A percentile compares a stretch with the other conserved stretches of the same genome.
phyloP scores from a whole-genome alignment of 2,329 filamentous ascomycete genomes.

The Colletotrichum phormii region DNA sequence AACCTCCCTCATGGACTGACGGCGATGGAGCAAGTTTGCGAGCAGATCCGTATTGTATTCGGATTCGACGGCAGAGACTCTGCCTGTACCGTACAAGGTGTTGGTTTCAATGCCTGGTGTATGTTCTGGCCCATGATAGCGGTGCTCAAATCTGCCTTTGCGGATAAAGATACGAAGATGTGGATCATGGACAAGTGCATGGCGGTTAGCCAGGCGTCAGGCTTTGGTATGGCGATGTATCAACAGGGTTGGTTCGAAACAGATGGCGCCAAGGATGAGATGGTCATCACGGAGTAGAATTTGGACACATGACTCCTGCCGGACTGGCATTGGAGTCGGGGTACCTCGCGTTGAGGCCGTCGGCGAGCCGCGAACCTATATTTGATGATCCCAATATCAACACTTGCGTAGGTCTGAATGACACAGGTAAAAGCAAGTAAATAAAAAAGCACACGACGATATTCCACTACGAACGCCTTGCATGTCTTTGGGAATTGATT shows the following conservation, averaged over 20 bases:
- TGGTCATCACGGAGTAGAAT: neutral
- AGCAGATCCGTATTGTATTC: constrained; percentile 23
- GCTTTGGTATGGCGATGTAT: constrained; percentile 27
- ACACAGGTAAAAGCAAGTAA: neutral
- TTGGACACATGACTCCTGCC: too few relatives aligned
- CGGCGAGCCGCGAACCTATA: too few relatives aligned
- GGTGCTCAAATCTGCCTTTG: constrained; percentile 17
- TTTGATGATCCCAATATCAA: too few relatives aligned
- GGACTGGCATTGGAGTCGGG: neutral
- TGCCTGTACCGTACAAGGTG: constrained; percentile 1
- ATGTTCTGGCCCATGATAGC: constrained; percentile 34
- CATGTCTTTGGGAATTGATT: too few relatives aligned
- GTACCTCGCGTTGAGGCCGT: neutral
- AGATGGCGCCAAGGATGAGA: neutral
- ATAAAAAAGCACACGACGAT: neutral
- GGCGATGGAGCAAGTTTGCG: constrained; percentile 30
- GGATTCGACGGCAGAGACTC: constrained; percentile 26
- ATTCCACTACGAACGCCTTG: too few relatives aligned
- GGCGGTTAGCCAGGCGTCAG: constrained; percentile 22
- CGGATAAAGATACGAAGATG: constrained; percentile 1
- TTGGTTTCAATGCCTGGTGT: constrained; percentile 27
- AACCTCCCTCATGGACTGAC: constrained; percentile 30
- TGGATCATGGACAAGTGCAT: constrained; percentile 28
- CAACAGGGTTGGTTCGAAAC: constrained; percentile 25
- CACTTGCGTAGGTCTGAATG: neutral